Evolutionary conservation across 768 basidiomycete species (phyloP), one percentile per base, ranked within the genome.

Genomic region (Cystoderma amianthinum): DNA sequence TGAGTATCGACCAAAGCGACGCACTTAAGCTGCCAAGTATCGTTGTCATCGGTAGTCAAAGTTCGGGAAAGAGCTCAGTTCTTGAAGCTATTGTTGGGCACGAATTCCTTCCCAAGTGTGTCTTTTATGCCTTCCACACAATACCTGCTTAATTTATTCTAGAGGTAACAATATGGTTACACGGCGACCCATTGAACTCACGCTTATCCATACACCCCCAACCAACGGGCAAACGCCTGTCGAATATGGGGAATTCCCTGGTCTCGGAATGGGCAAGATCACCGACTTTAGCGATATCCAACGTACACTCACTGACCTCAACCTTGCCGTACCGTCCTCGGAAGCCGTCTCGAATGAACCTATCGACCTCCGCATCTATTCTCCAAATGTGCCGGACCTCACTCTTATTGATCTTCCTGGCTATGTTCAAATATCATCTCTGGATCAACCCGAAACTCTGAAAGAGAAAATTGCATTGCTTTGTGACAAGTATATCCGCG

Each of bases 81-180:
- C 65, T 99, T 45, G 96, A 99, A 61, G 85, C 96, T 4, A 88
- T 99, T 45, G 96, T 99, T 20, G 96, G 96, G 0, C 91, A 96
- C 44, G 92, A 98, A 60, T 99, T 99, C 58, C 67, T 99, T 24
- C 96, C 96, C 17, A 99, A 99, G 95, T 97, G 55, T 48, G 91
- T 72, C 2, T 18, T 16, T 28, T 37, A 25, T 32, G 21, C 28
- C 41, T 48, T 37, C 42, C 40, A 34, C 36, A 20, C 32, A 21
- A 36, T 33, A 16, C 13, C 33, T 22, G 42, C 32, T 38, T 47
- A 15, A 11, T 25, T 13, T 6, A n/a, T 39, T 43, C 4, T 54
- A 98, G 95, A 65, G 96, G 96, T 42, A 85, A 92, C 61, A 98
- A 98, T 62, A 99, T 99, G 96, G 96, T 98, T 23, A 99, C 96